phyloP scores from a whole-genome alignment of 305 asterid species.

The Fraxinus velutina region DNA sequence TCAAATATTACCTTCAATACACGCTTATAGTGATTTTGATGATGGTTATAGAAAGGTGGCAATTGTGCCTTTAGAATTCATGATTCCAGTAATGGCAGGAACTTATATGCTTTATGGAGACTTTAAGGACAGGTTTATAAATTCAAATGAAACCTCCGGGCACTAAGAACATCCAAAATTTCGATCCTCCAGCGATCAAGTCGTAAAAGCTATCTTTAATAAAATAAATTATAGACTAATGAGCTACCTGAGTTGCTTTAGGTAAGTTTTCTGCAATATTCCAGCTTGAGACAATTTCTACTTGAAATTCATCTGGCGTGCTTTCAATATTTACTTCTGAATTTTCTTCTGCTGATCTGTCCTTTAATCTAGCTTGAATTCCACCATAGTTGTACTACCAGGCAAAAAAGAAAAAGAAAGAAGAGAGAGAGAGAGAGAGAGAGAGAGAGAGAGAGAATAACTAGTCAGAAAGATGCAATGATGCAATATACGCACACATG shows the following conservation, averaged over 20 bases:
- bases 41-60: not conserved
- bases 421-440: not conserved
- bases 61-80: slow-evolving; percentile 1
- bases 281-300: slow-evolving; percentile 87
- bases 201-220: slow-evolving; percentile 7
- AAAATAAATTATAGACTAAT: slow-evolving; percentile 14
- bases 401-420: slow-evolving; percentile 16
- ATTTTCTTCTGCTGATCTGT: slow-evolving; percentile 47
- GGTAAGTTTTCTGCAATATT: slow-evolving; percentile 75
- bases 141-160: slow-evolving; percentile 22
- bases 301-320: slow-evolving; percentile 45
- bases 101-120: not conserved
- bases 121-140: not conserved
- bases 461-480: slow-evolving; percentile 16
- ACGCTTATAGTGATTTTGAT: not conserved
- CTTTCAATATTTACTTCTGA: slow-evolving; percentile 38
- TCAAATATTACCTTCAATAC: not conserved
- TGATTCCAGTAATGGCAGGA: slow-evolving; percentile 19
- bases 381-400: slow-evolving; percentile 90
- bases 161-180: slow-evolving; percentile 16
- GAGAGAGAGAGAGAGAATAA: slow-evolving; percentile 2
- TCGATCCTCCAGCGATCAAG: slow-evolving; percentile 17
- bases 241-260: slow-evolving; percentile 67
- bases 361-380: slow-evolving; percentile 67
- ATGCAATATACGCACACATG: not conserved